Base-by-base conservation (phyloP, 1,284 basidiomycete genomes). In the Ustilago lituana region DNA sequence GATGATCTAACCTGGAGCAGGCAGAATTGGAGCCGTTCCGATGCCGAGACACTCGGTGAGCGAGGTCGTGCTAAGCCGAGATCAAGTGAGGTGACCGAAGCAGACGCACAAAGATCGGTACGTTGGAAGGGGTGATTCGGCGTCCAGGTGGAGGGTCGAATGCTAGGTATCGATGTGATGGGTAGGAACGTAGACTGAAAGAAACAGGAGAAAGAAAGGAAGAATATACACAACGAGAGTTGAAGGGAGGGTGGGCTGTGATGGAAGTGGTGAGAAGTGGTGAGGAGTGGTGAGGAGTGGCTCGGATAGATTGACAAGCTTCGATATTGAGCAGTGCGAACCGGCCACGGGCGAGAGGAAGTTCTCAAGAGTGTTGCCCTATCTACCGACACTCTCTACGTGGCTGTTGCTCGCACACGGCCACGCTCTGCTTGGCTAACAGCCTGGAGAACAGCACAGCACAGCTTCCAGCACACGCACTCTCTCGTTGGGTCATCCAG, bases 211-310 rank as follows among this genome's bases (percentile, higher is more conserved):
- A 46, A 31, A 56, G 45, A 33, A 41, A 32, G 38, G 36, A 53
- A 58, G 41, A 64, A 58, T 64, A 50, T 64, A 58, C 61, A 64
- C 54, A 53, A 54, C 46, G 50, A 50, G 32, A 15, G 24, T 31
- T 29, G 27, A 12, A 29, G 50, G n/a, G 20, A 22, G 31, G 41
- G 11, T 35, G 29, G n/a, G 35, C 40, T n/a, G 39, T 41, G 31
- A 15, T 41, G 29, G 39, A 45, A 31, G 15, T 12, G 31, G 38
- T 19, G 23, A 6, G 27, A 29, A 6, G 27, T 29, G 27, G 27
- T 12, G 27, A n/a, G n/a, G n/a, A n/a, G n/a, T n/a, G n/a, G n/a
- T n/a, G n/a, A n/a, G n/a, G n/a, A n/a, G n/a, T n/a, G n/a, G n/a
- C n/a, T n/a, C n/a, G n/a, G n/a, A n/a, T n/a, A n/a, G n/a, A n/a